A percentile compares a stretch with the other conserved stretches of the same genome.
Evolutionary conservation across 148 eudicot species (phyloP).

Genomic region (Agrostemma githago): DNA sequence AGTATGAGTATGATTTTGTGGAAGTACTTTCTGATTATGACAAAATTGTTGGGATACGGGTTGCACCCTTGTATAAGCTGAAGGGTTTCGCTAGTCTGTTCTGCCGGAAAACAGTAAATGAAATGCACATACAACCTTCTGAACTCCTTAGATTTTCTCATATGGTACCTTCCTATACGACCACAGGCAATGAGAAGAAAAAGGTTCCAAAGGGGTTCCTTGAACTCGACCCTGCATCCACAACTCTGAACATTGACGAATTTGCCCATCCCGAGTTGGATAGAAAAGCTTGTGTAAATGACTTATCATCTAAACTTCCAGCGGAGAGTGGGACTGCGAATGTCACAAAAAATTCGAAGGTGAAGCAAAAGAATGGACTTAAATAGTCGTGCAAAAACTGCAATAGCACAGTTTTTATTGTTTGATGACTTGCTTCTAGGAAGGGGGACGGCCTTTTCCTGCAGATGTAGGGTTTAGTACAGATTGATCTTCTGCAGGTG

Average conservation of each 20-base stretch:
- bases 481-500: neutral
- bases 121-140: conserved; percentile 33
- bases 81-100: conserved; percentile 65
- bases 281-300: neutral
- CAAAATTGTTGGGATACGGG: conserved; percentile 41
- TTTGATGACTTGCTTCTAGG: neutral
- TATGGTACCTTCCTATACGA: conserved; percentile 50
- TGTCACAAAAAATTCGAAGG: conserved; percentile 19
- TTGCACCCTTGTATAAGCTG: conserved; percentile 54
- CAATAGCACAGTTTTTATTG: conserved; percentile 19
- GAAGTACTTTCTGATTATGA: conserved; percentile 57
- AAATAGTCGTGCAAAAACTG: conserved; percentile 30
- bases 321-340: conserved; percentile 1
- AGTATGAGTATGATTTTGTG: conserved; percentile 64
- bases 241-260: conserved; percentile 48
- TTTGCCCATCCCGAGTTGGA: conserved; percentile 20
- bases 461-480: neutral
- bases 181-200: conserved; percentile 52
- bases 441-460: neutral
- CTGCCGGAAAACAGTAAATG: conserved; percentile 34
- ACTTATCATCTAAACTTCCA: conserved; percentile 13
- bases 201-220: conserved; percentile 48
- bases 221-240: conserved; percentile 82
- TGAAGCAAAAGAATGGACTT: conserved; percentile 15
- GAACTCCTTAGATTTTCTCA: conserved; percentile 66